Evolutionary conservation across 1,284 basidiomycete genomes (phyloP).

Genomic region (Chalciporus sp.): DNA sequence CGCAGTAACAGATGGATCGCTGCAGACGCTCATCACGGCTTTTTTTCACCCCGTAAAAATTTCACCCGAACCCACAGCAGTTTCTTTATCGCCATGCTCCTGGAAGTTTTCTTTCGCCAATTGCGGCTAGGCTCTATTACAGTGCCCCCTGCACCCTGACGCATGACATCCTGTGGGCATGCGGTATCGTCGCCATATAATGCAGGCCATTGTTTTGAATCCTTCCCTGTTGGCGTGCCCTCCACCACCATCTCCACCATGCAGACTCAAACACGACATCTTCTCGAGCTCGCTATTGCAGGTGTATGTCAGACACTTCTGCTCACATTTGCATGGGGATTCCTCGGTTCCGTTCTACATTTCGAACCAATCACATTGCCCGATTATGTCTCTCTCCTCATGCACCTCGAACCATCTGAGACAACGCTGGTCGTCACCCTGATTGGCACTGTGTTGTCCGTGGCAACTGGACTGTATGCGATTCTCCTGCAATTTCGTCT

Average conservation of each 20-base stretch:
- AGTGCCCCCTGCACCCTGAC: neutral
- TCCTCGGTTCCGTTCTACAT: conserved; percentile 1
- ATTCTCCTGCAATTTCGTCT: neutral
- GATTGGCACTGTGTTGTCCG: conserved; percentile 6
- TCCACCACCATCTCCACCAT: neutral
- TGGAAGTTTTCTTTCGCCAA: neutral
- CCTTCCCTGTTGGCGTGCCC: neutral
- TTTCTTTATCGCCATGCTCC: neutral
- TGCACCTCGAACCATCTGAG: conserved; percentile 2
- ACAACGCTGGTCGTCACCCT: conserved; percentile 4
- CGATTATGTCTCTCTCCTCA: neutral
- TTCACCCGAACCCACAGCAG: neutral
- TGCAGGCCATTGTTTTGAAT: neutral
- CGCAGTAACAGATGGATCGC: too few species aligned
- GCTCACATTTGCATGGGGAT: conserved; percentile 9
- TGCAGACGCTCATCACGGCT: too few species aligned
- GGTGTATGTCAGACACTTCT: neutral
- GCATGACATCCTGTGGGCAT: neutral
- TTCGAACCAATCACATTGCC: neutral
- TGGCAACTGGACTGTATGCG: conserved; percentile 1
- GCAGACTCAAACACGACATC: neutral
- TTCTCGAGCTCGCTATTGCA: neutral
- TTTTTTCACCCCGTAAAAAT: too few species aligned
- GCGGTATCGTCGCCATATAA: neutral
- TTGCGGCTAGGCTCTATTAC: neutral